A percentile compares a stretch with the other conserved stretches of the same genome.
Conservation (phyloP, 2,329 filamentous ascomycete genomes). For the Botrytis fragariae region DNA sequence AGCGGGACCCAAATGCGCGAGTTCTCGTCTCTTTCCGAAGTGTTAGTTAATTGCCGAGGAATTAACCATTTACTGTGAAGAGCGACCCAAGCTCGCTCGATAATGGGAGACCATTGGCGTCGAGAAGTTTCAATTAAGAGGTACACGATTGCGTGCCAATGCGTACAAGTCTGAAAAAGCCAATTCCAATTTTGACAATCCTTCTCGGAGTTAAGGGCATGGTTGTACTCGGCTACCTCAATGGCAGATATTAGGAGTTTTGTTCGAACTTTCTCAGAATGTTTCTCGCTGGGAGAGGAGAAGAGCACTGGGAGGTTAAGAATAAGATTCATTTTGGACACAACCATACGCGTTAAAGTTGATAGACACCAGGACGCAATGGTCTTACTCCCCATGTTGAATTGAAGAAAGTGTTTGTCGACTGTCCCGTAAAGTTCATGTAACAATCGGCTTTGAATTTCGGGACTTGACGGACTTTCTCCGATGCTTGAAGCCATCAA, state of each 20-base stretch:
- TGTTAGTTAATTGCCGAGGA: slow-evolving; percentile 3
- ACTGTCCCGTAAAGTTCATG: slow-evolving; percentile 46
- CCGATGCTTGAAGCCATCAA: slow-evolving; percentile 38
- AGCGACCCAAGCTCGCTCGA: slow-evolving; percentile 41
- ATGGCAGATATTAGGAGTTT: slow-evolving; percentile 51
- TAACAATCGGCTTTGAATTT: slow-evolving; percentile 47
- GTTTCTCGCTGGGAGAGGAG: slow-evolving; percentile 40
- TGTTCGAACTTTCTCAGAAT: slow-evolving; percentile 43
- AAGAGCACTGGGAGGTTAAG: slow-evolving; percentile 54
- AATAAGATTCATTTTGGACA: slow-evolving; percentile 54
- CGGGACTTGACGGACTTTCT: slow-evolving; percentile 38
- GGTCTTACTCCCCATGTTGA: slow-evolving; percentile 38
- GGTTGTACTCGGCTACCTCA: slow-evolving; percentile 56
- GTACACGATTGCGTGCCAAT: slow-evolving; percentile 44
- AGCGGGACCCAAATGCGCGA: slow-evolving; percentile 61
- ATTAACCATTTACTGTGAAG: slow-evolving; percentile 36
- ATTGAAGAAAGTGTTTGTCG: slow-evolving; percentile 45
- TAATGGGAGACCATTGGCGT: slow-evolving; percentile 38
- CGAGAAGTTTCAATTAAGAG: slow-evolving; percentile 40
- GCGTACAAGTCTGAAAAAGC: slow-evolving; percentile 42
- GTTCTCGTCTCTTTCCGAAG: slow-evolving; percentile 40
- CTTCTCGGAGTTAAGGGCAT: slow-evolving; percentile 51
- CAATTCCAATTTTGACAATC: slow-evolving; percentile 45
- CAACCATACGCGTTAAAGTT: slow-evolving; percentile 47
- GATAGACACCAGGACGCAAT: slow-evolving; percentile 43